Conservation (phyloP, 768 basidiomycete genomes). For the Udeniomyces megalosporus region DNA sequence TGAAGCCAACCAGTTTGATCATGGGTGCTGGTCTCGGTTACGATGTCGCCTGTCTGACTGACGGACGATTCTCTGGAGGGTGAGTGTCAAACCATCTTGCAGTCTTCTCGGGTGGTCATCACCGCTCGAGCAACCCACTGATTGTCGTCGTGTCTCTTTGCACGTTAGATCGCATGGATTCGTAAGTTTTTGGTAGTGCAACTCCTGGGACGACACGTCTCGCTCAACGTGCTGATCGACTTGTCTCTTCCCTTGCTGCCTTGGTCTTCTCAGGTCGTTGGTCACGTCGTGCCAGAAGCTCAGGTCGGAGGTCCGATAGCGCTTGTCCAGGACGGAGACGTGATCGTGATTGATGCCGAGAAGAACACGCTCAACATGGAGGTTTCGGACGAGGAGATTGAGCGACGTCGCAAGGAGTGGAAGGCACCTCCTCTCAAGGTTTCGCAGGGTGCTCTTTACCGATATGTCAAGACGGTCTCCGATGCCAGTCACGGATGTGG, state of each 20-base stretch:
- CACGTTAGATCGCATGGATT: constrained; percentile 94
- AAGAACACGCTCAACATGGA: constrained; percentile 61
- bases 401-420: constrained; percentile 54
- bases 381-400: constrained; percentile 65
- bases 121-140: too few relatives aligned
- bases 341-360: constrained; percentile 73
- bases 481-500: constrained; percentile 84
- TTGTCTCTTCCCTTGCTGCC: neutral
- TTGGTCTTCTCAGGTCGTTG: constrained; percentile 39
- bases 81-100: too few relatives aligned
- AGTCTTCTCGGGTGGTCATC: too few relatives aligned
- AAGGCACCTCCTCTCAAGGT: constrained; percentile 71
- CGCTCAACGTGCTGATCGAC: neutral
- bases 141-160: too few relatives aligned
- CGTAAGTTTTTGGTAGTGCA: constrained; percentile 20
- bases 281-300: constrained; percentile 92
- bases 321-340: constrained; percentile 70
- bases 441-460: constrained; percentile 41
- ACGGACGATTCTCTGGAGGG: constrained; percentile 97
- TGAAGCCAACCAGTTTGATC: constrained; percentile 85
- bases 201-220: too few relatives aligned
- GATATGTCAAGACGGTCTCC: constrained; percentile 65
- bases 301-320: constrained; percentile 88
- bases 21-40: constrained; percentile 95
- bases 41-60: constrained; percentile 92